Conservation (phyloP, 352 stramenopile genomes). For the Stramenopiles sp. region DNA sequence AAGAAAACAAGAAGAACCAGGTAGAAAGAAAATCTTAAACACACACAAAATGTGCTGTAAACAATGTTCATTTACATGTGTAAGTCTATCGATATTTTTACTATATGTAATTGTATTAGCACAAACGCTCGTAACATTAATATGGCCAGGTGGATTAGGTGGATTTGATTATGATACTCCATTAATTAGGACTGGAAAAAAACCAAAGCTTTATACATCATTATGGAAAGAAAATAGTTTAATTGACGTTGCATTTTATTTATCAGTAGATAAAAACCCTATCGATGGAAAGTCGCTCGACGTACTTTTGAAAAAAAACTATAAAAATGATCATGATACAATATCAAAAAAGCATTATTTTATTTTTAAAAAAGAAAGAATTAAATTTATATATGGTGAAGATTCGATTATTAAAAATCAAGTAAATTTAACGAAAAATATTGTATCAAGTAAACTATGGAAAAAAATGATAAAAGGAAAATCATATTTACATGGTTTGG, state of each 20-base stretch:
- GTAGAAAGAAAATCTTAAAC: no score
- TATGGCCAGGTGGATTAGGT: neutral
- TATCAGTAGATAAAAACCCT: neutral
- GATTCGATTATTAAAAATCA: neutral
- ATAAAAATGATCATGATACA: neutral
- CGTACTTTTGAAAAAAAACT: neutral
- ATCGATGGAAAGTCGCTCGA: neutral
- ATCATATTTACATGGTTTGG: neutral
- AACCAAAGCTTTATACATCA: neutral
- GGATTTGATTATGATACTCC: neutral
- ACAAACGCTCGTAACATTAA: neutral
- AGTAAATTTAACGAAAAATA: neutral
- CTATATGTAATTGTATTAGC: neutral
- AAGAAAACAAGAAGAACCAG: no score
- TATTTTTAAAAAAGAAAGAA: neutral
- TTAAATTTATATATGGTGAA: neutral
- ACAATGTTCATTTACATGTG: neutral
- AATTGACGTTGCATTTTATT: conserved; percentile 2
- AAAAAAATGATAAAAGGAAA: neutral
- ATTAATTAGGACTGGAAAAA: neutral
- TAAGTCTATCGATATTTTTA: neutral
- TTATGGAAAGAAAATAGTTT: neutral
- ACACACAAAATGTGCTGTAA: neutral
- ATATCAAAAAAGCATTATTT: neutral
- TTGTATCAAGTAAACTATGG: neutral